phyloP scores from a whole-genome alignment of 768 basidiomycete genomes.

The Melanogaster broomeanus region DNA sequence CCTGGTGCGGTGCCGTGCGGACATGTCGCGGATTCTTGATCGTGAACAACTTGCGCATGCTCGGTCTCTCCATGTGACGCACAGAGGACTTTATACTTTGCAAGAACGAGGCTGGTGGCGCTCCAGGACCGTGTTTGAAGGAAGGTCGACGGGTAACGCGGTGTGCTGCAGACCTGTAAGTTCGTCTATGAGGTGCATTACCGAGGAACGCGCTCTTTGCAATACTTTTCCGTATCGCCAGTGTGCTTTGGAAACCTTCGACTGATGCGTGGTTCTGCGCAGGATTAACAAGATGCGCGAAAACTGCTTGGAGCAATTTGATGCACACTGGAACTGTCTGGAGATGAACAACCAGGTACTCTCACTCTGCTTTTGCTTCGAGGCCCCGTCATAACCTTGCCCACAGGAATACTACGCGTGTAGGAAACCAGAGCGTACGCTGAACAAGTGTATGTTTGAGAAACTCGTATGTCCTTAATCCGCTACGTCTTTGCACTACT shows the following conservation, averaged over 20 bases:
- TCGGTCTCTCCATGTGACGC: constrained; percentile 18
- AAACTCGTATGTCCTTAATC: no score
- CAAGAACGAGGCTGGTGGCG: constrained; percentile 81
- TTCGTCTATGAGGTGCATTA: constrained; percentile 15
- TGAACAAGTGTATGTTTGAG: constrained; percentile 96
- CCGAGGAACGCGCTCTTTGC: not conserved
- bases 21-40: not conserved
- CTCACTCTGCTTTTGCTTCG: constrained; percentile 8
- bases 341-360: constrained; percentile 92
- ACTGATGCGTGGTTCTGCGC: not conserved
- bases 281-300: constrained; percentile 94
- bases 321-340: constrained; percentile 92
- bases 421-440: constrained; percentile 81
- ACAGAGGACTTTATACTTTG: constrained; percentile 97
- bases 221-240: not conserved
- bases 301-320: constrained; percentile 84
- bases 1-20: not conserved
- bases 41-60: not conserved
- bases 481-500: constrained; percentile 37
- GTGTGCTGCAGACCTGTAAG: constrained; percentile 92
- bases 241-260: not conserved
- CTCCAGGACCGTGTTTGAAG: constrained; percentile 91
- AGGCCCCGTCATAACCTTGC: not conserved
- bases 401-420: constrained; percentile 84
- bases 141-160: constrained; percentile 95